Base-by-base conservation (phyloP, 1,139 yeast species). In the Scheffersomyces parashehatae region DNA sequence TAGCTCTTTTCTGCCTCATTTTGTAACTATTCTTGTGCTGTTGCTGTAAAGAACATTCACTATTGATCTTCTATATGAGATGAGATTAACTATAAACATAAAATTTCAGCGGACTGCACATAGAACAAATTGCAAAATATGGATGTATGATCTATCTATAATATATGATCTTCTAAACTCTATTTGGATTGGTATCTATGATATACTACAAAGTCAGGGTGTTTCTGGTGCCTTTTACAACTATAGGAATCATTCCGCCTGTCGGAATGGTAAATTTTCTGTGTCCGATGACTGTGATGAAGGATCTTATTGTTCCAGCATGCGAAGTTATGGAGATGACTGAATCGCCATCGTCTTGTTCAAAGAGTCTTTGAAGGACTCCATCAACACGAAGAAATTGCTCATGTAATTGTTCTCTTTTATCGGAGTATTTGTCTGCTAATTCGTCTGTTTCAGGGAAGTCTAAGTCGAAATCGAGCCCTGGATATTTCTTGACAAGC, bases 1-100 rank as follows among this genome's bases (percentile, higher is more conserved):
- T 93, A 42, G 97, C 96, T 65, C 99, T 79, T 67, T 91, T 91
- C 67, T 91, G 97, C 75, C 96, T 89, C 99, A 93, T 93, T 45
- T 44, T 65, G 44, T 31, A 3, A 8, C 7, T 20, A 20, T 20
- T 20, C 20, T 20, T 6, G 26, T 20, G 26, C 26, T 20, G 26
- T 20, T 20, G 26, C 7, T 5, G 26, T 20, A 20, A 20, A 20
- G 26, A 20, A 20, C 26, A 20, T 34, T 31, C 16, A 30, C 5
- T 20, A 14, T 29, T 10, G 26, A n/a, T 34, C 16, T 8, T 28
- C 35, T 45, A 44, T 43, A 46, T 46, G 49, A 41, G 45, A 16
- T 26, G 35, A 34, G 14, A 42, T 20, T 20, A 24, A 30, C n/a
- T 29, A 14, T 20, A 24, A 35, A 26, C 28, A 16, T 14, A 28